Percentiles rank a stretch among this genome's conserved stretches.
These are phyloP conservation scores for Phialemoniopsis sp. DNA, from an alignment of 2,329 filamentous ascomycete species.

Conservation along the genomic window DNA sequence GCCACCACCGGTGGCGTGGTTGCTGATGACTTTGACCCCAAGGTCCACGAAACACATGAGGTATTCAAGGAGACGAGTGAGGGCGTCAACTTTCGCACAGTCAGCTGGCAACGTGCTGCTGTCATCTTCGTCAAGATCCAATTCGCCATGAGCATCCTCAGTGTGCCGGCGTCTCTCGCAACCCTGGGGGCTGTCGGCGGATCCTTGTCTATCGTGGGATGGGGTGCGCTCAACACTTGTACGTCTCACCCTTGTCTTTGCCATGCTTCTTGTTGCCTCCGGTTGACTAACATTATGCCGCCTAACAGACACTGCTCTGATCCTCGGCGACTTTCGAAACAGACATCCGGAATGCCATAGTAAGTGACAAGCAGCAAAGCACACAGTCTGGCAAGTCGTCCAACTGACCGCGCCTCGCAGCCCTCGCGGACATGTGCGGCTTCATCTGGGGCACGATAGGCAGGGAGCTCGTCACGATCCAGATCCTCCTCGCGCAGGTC, in stretches of 20 bases:
- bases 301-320: slow-evolving; percentile 12
- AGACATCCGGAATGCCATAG: slow-evolving; percentile 17
- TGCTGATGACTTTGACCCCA: too few species aligned
- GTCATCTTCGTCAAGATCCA: slow-evolving; percentile 41
- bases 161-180: not conserved
- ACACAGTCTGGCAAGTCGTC: not conserved
- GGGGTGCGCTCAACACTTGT: slow-evolving; percentile 22
- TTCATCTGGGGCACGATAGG: slow-evolving; percentile 16
- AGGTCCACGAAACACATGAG: slow-evolving; percentile 15
- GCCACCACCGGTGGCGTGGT: too few species aligned
- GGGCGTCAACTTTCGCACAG: slow-evolving; percentile 40
- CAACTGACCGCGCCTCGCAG: slow-evolving; percentile 4
- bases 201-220: slow-evolving; percentile 14
- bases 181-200: not conserved
- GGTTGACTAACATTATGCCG: not conserved
- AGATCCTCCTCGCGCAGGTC: slow-evolving; percentile 17
- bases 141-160: slow-evolving; percentile 4
- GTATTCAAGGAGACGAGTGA: slow-evolving; percentile 39
- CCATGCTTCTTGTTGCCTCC: not conserved
- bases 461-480: slow-evolving; percentile 15
- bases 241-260: not conserved
- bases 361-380: slow-evolving; percentile 2
- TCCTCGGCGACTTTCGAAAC: slow-evolving; percentile 18
- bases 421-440: slow-evolving; percentile 16
- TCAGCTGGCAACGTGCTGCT: slow-evolving; percentile 40